Base-by-base conservation (phyloP, 2,329 filamentous ascomycete species). In the Plenodomus tracheiphilus region DNA sequence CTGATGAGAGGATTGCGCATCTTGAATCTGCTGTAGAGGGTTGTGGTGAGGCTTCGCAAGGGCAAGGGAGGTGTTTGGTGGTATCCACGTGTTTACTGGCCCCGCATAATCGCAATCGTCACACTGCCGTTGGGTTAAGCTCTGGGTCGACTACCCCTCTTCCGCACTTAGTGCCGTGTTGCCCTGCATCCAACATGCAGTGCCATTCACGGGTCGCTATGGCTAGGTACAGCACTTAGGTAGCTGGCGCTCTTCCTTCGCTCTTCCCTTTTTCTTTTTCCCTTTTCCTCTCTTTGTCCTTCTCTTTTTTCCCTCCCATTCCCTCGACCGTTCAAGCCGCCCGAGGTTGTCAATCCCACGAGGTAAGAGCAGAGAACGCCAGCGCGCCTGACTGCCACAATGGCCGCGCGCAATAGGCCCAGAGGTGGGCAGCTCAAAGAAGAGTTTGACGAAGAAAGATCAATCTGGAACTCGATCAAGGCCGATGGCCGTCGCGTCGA, bases 1-100 rank as follows among this genome's bases (percentile, higher is more conserved):
- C 91, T 85, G 71, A 96, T 81, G 44, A 97, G 78, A 66, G 93
- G 92, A 53, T 94, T 84, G 44, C 69, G 66, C 60, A 72, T 72
- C 17, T 60, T 69, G 51, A 45, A 54, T 18, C 8, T 16, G 47
- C 6, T 32, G 28, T 10, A 32, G 7, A 15, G 13, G 15, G 28
- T 8, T 4, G 28, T 32, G 8, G 28, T 15, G 28, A 32, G 8
- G 28, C 28, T 10, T 32, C 11, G 28, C 4, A n/a, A 7, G 6
- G 8, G 47, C 51, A 49, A 42, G 47, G 54, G 53, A 46, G 41
- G 35, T 13, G 8, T 49, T 54, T 55, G 50, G 54, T 49, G 49
- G 49, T 48, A 49, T 51, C 51, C 50, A 53, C 50, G 49, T 40
- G 45, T 44, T 41, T 49, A 32, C 41, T 42, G 46, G 39, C 47